These are phyloP conservation scores for Larix sibirica DNA, from an alignment of 83 land plant species.

Conservation along the genomic window DNA sequence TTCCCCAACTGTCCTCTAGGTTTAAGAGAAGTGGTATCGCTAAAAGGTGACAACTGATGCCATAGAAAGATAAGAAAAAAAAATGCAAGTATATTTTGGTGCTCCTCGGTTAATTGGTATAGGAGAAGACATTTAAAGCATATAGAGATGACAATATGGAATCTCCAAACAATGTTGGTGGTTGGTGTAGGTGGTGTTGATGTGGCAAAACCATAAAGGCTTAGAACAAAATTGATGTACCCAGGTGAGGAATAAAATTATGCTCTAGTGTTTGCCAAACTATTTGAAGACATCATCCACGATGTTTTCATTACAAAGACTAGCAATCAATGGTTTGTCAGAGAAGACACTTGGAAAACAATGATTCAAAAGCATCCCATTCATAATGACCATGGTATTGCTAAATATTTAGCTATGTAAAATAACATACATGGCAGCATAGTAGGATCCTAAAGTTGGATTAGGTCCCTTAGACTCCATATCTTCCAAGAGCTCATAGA, in stretches of 20 bases:
- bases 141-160: no score
- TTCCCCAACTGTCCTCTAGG: no score
- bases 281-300: slow-evolving; percentile 38
- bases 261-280: slow-evolving; percentile 44
- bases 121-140: no score
- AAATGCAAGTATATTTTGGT: no score
- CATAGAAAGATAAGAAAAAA: no score
- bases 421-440: slow-evolving; percentile 47
- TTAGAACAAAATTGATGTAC: slow-evolving; percentile 16
- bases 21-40: no score
- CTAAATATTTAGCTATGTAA: slow-evolving; percentile 28
- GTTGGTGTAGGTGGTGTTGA: no score
- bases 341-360: slow-evolving; percentile 40
- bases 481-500: slow-evolving; percentile 25
- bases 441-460: slow-evolving; percentile 54
- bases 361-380: slow-evolving; percentile 24
- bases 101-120: no score
- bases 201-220: no score
- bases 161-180: no score
- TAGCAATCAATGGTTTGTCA: slow-evolving; percentile 33
- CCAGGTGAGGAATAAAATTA: slow-evolving; percentile 43
- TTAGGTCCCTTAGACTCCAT: slow-evolving; percentile 47
- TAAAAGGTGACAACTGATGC: no score
- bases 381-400: slow-evolving; percentile 35
- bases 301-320: slow-evolving; percentile 33